Conservation (phyloP, 768 basidiomycete genomes). For the Candolleomyces eurysporus region DNA sequence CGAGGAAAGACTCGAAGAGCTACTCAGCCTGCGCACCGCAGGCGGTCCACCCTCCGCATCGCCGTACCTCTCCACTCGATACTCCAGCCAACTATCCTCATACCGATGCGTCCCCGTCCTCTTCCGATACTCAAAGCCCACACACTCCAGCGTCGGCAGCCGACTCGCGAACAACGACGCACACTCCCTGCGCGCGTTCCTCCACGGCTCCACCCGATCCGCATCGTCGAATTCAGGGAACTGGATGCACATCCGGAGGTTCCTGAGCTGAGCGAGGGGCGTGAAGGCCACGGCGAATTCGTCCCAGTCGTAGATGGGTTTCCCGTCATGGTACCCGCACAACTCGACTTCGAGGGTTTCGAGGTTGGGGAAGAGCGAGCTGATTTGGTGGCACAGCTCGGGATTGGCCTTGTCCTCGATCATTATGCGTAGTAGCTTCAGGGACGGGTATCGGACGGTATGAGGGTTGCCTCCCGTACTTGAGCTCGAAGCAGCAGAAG, state of each 20-base stretch:
- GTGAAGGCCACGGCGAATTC: slow-evolving; percentile 33
- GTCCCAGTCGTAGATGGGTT: slow-evolving; percentile 35
- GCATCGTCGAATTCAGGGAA: slow-evolving; percentile 36
- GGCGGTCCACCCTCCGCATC: slow-evolving; percentile 17
- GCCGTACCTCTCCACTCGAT: slow-evolving; percentile 26
- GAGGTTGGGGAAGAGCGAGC: slow-evolving; percentile 30
- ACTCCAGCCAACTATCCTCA: slow-evolving; percentile 44
- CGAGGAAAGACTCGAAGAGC: background rate
- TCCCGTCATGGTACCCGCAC: slow-evolving; percentile 41
- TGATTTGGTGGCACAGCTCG: slow-evolving; percentile 29
- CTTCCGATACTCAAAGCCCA: slow-evolving; percentile 42
- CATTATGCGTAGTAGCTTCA: slow-evolving; percentile 36
- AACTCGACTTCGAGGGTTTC: slow-evolving; percentile 40
- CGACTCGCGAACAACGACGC: slow-evolving; percentile 33
- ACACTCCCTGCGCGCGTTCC: slow-evolving; percentile 30
- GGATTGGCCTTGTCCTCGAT: slow-evolving; percentile 38
- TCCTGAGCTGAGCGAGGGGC: slow-evolving; percentile 18
- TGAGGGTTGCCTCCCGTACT: background rate
- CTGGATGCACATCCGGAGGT: slow-evolving; percentile 36
- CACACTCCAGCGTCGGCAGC: slow-evolving; percentile 26
- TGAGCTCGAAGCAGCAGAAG: background rate
- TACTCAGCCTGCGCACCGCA: slow-evolving; percentile 16
- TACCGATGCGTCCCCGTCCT: slow-evolving; percentile 36
- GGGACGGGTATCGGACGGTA: background rate
- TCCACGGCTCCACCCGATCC: slow-evolving; percentile 28